Base-by-base conservation (phyloP, 805 yeast species). In the Kuraishia hungarica region DNA sequence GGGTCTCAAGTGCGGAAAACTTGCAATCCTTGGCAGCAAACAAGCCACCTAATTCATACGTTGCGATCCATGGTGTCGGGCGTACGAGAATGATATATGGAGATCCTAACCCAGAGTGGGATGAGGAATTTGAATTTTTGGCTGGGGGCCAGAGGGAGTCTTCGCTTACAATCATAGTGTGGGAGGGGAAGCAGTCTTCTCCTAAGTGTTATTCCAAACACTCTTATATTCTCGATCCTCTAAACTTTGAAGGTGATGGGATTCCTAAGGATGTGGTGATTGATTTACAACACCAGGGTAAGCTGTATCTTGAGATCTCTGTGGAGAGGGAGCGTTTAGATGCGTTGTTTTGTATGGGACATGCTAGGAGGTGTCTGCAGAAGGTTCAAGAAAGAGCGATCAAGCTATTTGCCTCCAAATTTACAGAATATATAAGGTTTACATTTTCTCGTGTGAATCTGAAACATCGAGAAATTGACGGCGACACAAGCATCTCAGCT, bases 301-400 rank as follows among this genome's bases (percentile, higher is more conserved):
- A 86, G 1, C 62, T 94, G 2, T 67, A 79, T 51, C 69, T 91
- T 2, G 83, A 84, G 61, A 74, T 92, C 2, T 83, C 89, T 0
- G 81, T 89, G 60, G 97, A 92, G 64, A 80, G 82, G 53, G 97
- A 92, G 61, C 78, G 84, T 51, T 81, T 80, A 47, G 96, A 92
- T 68, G 90, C 96, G 1, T 70, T 89, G 8, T 93, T 87, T 63
- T 86, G 84, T 51, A 77, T 93, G 68, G 96, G 96, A 1, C 79
- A 86, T 59, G 84, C 93, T 0, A 81, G 85, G 61, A 72, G 93
- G 59, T 77, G 84, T 1, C 71, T 93, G 28, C 70, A 76, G 35
- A 77, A 91, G 57, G 76, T 84, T 1, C 82, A 83, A 65, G 87
- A 87, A 54, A 79, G 88, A 55, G 80, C 87, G 56, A 77, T 87